Evolutionary conservation across 2,329 filamentous ascomycete species (phyloP).

Genomic region (Fusarium sp.): DNA sequence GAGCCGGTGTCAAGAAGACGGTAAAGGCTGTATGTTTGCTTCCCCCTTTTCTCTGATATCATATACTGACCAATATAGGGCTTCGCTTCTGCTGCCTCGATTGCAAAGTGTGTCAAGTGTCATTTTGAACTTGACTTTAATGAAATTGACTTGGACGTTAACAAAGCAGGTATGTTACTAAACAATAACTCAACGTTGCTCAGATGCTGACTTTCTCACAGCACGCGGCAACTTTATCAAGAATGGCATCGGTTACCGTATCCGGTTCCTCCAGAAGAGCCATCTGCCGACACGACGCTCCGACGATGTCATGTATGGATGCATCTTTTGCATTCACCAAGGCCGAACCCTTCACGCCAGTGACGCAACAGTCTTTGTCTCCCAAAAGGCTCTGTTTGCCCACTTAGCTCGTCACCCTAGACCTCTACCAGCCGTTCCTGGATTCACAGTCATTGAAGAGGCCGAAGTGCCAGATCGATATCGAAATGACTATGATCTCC

Average conservation of each 20-base stretch:
- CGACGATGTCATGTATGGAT: conserved; percentile 67
- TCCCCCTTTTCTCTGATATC: not conserved
- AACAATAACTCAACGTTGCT: not conserved
- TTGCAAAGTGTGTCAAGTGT: conserved; percentile 66
- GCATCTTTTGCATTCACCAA: conserved; percentile 64
- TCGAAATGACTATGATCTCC: conserved; percentile 66
- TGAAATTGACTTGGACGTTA: conserved; percentile 64
- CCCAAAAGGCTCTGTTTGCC: conserved; percentile 62
- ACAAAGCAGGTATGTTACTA: conserved; percentile 58
- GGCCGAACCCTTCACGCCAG: conserved; percentile 64
- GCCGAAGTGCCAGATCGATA: conserved; percentile 53
- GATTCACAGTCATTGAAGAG: conserved; percentile 62
- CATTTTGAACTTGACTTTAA: conserved; percentile 66
- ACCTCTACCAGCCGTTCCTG: conserved; percentile 62
- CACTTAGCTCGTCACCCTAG: conserved; percentile 67
- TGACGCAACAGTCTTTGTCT: conserved; percentile 69
- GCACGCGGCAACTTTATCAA: conserved; percentile 62
- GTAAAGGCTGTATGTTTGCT: conserved; percentile 58
- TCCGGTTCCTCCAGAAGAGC: conserved; percentile 68
- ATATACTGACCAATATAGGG: conserved; percentile 48
- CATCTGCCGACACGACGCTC: conserved; percentile 62
- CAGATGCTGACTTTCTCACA: conserved; percentile 39
- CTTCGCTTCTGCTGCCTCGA: conserved; percentile 54
- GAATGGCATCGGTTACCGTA: conserved; percentile 61
- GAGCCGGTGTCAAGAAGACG: conserved; percentile 62